phyloP scores from a whole-genome alignment of 148 eudicot species.

The Chenopodium quinoa region DNA sequence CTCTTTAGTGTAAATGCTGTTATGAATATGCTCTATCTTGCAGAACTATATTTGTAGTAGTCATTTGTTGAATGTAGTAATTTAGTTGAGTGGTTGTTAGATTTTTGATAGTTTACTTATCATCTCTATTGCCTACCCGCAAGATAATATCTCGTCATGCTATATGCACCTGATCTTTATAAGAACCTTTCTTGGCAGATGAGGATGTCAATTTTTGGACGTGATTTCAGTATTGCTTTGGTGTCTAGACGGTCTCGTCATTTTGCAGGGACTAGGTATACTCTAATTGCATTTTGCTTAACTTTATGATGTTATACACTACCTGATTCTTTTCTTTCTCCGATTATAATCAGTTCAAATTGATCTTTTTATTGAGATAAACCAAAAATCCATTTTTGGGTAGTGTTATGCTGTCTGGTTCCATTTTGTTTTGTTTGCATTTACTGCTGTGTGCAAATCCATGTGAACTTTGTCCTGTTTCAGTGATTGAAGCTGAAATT shows the following conservation, averaged over 20 bases:
- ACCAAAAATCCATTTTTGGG: neutral
- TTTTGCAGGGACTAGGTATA: conserved; percentile 98
- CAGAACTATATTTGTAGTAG: no score
- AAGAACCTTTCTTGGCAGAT: conserved; percentile 40
- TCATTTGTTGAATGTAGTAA: no score
- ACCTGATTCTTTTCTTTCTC: neutral
- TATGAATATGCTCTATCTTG: no score
- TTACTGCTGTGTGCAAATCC: neutral
- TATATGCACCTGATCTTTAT: conserved; percentile 3
- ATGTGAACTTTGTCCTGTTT: no score
- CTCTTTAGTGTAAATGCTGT: no score
- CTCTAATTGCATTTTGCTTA: neutral
- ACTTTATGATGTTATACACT: neutral
- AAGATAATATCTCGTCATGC: neutral
- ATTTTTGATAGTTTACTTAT: neutral
- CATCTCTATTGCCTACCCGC: neutral
- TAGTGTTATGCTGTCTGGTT: neutral
- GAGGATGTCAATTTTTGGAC: conserved; percentile 84
- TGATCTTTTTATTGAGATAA: neutral
- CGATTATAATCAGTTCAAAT: no score
- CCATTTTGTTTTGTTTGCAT: neutral
- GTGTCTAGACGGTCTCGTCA: conserved; percentile 92
- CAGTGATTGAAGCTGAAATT: no score
- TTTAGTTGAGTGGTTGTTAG: no score
- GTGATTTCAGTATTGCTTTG: conserved; percentile 85